These are phyloP conservation scores for Aegilops tauschii DNA, from an alignment of 176 grass and related monocot genomes.

Conservation along the genomic window DNA sequence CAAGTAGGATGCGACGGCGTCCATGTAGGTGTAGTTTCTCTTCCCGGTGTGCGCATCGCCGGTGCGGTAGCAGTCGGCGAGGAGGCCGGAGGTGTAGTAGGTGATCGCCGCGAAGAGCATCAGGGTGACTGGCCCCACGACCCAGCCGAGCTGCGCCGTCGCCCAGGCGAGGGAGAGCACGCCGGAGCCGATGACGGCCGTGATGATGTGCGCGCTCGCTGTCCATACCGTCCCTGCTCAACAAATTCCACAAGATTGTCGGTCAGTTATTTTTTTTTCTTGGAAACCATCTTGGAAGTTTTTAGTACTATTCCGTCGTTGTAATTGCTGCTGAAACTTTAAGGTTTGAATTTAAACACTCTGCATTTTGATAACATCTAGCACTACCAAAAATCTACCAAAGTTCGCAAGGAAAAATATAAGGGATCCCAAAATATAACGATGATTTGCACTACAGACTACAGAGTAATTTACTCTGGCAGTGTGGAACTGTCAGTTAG, in stretches of 20 bases:
- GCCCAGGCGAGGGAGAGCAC: slow-evolving; percentile 93
- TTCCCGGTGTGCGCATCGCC: slow-evolving; percentile 51
- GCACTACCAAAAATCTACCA: not conserved
- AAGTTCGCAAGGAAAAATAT: not conserved
- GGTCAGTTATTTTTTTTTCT: not conserved
- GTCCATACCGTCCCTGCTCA: slow-evolving; percentile 75
- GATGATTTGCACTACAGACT: not conserved
- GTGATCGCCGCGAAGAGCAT: slow-evolving; percentile 74
- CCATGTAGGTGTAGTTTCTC: slow-evolving; percentile 84
- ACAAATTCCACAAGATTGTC: not conserved
- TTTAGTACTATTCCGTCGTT: not conserved
- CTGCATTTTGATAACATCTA: not conserved
- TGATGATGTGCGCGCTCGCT: slow-evolving; percentile 91
- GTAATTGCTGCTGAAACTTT: not conserved
- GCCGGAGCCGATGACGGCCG: slow-evolving; percentile 89
- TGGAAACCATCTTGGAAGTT: not conserved
- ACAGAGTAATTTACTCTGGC: too few species aligned
- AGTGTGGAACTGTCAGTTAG: not conserved
- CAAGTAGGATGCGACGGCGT: slow-evolving; percentile 68
- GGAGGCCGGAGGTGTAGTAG: slow-evolving; percentile 82
- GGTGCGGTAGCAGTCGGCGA: slow-evolving; percentile 81
- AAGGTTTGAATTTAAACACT: not conserved
- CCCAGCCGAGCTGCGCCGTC: slow-evolving; percentile 82
- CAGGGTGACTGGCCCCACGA: slow-evolving; percentile 53
- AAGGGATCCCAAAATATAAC: not conserved